Evolutionary conservation across 108 stramenopile genomes (phyloP), one percentile per base, ranked within the genome.

Genomic region (Chaetoceros muelleri): DNA sequence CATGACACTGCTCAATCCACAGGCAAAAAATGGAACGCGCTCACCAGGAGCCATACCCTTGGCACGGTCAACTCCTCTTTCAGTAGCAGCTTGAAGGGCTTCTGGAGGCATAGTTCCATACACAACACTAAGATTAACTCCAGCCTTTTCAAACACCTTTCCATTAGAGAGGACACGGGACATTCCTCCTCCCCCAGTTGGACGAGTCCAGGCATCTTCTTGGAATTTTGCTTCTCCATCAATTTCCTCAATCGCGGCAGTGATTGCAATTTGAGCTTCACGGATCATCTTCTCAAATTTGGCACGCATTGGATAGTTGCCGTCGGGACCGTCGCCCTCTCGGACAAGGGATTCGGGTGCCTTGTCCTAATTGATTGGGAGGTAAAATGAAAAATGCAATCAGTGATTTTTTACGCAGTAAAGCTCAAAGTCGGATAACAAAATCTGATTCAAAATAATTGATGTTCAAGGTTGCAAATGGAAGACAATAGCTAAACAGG

Each of bases 121-220:
- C 0, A 98, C 96, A 1, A 98, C 94, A 20, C 80, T 82, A 2
- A 98, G 76, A 71, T 93, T 93, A 25, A 95, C 92, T 18, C 97
- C 97, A 0, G 96, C 97, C 82, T 98, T 98, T 70, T 98, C 97
- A 46, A 74, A 96, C 20, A 96, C 95, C 44, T 88, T 89, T 24
- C 95, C 95, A 50, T 74, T 78, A 30, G 55, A 30, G 48, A 98
- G 64, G 2, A 98, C 97, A 40, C 94, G 78, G 16, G 90, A 90
- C 68, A 93, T 86, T 44, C 97, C 97, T 1, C 97, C 97, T 17
- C 95, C 95, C 16, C 95, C 94, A 54, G 85, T 90, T 53, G 77
- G 80, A 28, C 97, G 74, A 16, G 66, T 69, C 97, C 97, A 98
- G 26, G 62, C 70, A 61, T 98, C 97, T 63, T 89, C 81, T 52